Percentiles rank a stretch among this genome's conserved stretches.
Conservation (phyloP, 768 basidiomycete genomes). For the Rubroboletus pulcherrimus region DNA sequence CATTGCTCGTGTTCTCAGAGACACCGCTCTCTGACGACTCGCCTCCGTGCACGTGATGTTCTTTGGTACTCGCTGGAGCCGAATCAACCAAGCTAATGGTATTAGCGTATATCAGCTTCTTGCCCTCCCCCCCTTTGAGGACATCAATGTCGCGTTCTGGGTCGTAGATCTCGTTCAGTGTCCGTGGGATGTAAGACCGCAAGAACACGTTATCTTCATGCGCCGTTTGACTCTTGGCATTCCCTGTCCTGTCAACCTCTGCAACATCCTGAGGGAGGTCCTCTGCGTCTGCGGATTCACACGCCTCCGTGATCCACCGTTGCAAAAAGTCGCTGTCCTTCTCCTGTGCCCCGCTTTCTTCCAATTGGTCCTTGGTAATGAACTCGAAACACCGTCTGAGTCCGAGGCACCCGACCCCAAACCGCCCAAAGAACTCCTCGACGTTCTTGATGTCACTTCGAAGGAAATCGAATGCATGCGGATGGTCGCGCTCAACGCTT, state of each 20-base stretch:
- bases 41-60: conserved; percentile 16
- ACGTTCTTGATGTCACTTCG: conserved; percentile 89
- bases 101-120: conserved; percentile 79
- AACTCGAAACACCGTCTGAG: conserved; percentile 86
- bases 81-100: conserved; percentile 74
- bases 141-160: conserved; percentile 89
- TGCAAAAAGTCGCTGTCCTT: conserved; percentile 33
- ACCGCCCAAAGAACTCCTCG: conserved; percentile 84
- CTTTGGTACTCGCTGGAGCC: conserved; percentile 1
- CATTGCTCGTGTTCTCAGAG: conserved; percentile 29
- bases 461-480: conserved; percentile 93
- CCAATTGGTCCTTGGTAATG: conserved; percentile 57
- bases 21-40: conserved; percentile 22
- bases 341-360: conserved; percentile 28
- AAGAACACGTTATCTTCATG: conserved; percentile 90
- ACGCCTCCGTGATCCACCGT: conserved; percentile 46
- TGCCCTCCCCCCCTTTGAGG: conserved; percentile 65
- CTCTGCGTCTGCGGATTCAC: conserved; percentile 17
- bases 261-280: conserved; percentile 10
- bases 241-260: conserved; percentile 9
- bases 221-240: conserved; percentile 27
- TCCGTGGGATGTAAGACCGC: conserved; percentile 88
- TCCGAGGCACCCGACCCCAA: conserved; percentile 74
- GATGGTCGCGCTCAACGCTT: conserved; percentile 98
- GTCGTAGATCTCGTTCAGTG: conserved; percentile 88